A percentile compares a stretch with the other conserved stretches of the same genome.
Conservation (phyloP, 371 early-diverging fungal species). For the Haplosporangium sp. region DNA sequence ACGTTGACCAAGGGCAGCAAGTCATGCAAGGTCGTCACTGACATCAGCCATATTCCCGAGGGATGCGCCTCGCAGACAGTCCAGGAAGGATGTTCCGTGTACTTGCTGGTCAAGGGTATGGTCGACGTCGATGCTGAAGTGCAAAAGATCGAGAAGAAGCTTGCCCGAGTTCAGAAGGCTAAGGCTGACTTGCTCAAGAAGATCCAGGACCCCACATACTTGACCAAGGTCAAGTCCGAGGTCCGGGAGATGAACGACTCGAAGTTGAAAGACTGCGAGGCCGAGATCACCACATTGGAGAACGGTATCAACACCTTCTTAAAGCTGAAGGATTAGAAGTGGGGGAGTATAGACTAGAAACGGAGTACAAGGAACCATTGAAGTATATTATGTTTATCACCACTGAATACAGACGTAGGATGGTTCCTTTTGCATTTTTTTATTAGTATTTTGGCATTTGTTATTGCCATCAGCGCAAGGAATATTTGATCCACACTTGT, state of each 20-base stretch:
- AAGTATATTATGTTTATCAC: neutral
- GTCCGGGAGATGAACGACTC: constrained; percentile 72
- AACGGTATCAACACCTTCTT: constrained; percentile 73
- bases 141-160: constrained; percentile 74
- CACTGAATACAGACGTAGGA: no score
- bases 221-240: constrained; percentile 68
- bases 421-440: no score
- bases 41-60: constrained; percentile 64
- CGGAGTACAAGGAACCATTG: no score
- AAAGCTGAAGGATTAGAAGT: constrained; percentile 60
- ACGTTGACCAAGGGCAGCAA: constrained; percentile 76
- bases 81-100: constrained; percentile 67
- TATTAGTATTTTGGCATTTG: no score
- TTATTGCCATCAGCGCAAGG: no score
- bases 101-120: constrained; percentile 76
- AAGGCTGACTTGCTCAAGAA: constrained; percentile 65
- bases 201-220: constrained; percentile 71
- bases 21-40: constrained; percentile 67
- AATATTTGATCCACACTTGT: no score
- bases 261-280: constrained; percentile 74
- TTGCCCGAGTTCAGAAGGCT: constrained; percentile 66
- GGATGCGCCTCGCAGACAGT: constrained; percentile 79
- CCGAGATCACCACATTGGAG: constrained; percentile 75
- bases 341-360: no score
- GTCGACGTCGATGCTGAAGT: constrained; percentile 87